phyloP scores from a whole-genome alignment of 805 yeast genomes.

The Barnettozyma wickerhamii region DNA sequence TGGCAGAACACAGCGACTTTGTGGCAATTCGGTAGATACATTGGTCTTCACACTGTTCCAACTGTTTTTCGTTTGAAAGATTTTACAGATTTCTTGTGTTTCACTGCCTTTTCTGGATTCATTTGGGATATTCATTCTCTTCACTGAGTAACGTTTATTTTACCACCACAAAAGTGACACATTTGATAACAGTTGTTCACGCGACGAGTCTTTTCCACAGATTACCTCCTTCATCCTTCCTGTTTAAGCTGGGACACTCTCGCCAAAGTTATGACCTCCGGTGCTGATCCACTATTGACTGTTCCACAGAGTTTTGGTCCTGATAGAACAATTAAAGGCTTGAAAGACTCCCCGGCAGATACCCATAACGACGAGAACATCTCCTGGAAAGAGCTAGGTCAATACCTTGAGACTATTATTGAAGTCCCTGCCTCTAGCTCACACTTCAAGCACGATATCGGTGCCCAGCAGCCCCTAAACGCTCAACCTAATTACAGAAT shows the following conservation, averaged over 20 bases:
- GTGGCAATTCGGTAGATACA: too few relatives aligned
- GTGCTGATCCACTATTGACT: slow-evolving; percentile 14
- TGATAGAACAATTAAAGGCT: slow-evolving; percentile 24
- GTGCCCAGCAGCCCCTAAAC: slow-evolving; percentile 31
- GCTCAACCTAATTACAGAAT: slow-evolving; percentile 39
- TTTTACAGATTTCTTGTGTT: too few relatives aligned
- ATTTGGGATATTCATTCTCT: neutral
- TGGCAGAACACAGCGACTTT: too few relatives aligned
- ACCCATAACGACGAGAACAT: slow-evolving; percentile 11
- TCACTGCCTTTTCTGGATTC: too few relatives aligned
- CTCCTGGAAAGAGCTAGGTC: slow-evolving; percentile 31
- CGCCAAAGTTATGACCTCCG: slow-evolving; percentile 22
- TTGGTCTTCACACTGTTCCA: too few relatives aligned
- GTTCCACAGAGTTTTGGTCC: slow-evolving; percentile 22
- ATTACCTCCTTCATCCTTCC: neutral
- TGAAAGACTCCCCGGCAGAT: slow-evolving; percentile 9
- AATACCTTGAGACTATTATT: slow-evolving; percentile 25
- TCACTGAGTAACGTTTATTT: neutral
- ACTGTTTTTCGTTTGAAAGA: too few relatives aligned
- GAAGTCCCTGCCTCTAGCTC: slow-evolving; percentile 11
- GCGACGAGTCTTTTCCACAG: neutral
- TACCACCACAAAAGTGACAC: neutral
- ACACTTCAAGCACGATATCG: slow-evolving; percentile 19
- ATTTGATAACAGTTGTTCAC: neutral
- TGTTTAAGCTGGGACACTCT: neutral